Evolutionary conservation across 2,329 filamentous ascomycete genomes (phyloP).

Genomic region (Ciborinia camelliae): DNA sequence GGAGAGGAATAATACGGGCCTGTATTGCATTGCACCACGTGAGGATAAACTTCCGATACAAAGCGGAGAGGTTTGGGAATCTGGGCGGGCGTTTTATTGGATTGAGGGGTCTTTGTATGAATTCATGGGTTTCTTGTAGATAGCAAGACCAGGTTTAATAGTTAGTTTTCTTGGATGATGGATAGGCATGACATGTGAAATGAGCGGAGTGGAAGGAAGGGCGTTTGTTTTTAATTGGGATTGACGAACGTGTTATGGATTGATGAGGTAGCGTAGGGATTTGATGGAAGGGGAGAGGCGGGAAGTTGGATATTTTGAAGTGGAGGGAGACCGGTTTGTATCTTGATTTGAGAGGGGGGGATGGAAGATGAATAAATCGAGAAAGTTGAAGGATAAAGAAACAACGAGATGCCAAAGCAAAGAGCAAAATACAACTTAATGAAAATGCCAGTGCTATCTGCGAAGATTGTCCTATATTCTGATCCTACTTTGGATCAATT

Average conservation of each 20-base stretch:
- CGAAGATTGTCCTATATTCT: neutral
- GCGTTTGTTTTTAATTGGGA: neutral
- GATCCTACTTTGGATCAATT: too few relatives aligned
- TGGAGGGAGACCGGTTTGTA: too few relatives aligned
- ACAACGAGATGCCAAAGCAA: neutral
- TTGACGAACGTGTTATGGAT: neutral
- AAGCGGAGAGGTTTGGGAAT: conserved; percentile 4
- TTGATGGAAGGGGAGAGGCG: neutral
- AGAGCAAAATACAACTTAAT: neutral
- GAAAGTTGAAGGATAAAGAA: neutral
- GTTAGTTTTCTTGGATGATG: neutral
- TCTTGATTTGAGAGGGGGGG: neutral
- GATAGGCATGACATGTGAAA: neutral
- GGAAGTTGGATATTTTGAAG: neutral
- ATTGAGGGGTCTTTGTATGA: conserved; percentile 12
- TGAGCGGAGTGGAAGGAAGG: neutral
- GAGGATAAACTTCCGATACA: neutral
- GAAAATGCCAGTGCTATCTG: neutral
- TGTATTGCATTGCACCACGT: neutral
- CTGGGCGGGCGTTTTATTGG: conserved; percentile 19
- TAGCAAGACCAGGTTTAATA: neutral
- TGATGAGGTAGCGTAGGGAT: neutral
- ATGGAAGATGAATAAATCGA: neutral
- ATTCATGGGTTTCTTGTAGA: neutral
- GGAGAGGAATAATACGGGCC: neutral